Conservation (phyloP, 73 alveolate species). For the Paraurostyla sp. region DNA sequence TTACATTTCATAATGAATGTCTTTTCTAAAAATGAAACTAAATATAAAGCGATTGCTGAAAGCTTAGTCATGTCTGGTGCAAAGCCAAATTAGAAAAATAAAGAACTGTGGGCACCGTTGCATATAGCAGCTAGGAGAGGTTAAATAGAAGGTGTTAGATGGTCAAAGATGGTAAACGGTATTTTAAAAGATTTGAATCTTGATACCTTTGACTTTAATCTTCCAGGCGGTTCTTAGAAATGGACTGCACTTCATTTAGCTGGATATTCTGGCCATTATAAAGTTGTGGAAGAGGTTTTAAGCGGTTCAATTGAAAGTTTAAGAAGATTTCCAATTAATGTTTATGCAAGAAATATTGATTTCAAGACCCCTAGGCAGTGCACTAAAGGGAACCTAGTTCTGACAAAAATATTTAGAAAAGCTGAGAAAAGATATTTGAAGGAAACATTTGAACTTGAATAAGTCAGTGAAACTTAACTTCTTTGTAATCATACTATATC, state of each 20-base stretch:
- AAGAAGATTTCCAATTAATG: constrained; percentile 63
- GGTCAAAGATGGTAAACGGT: constrained; percentile 68
- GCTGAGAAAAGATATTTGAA: constrained; percentile 59
- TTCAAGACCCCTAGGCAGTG: constrained; percentile 88
- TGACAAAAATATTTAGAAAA: constrained; percentile 77
- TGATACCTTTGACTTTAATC: constrained; percentile 69
- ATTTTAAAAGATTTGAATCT: constrained; percentile 19
- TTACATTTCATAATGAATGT: constrained; percentile 80
- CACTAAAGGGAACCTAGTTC: constrained; percentile 81
- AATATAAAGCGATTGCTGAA: constrained; percentile 61
- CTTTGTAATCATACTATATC: not conserved
- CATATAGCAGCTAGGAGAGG: constrained; percentile 82
- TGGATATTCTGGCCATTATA: constrained; percentile 72
- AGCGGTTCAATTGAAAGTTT: constrained; percentile 37
- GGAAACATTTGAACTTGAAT: constrained; percentile 29
- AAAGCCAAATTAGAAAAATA: constrained; percentile 68
- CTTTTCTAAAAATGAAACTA: constrained; percentile 69
- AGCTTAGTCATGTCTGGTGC: constrained; percentile 64
- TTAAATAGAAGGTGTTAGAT: constrained; percentile 63
- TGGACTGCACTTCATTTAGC: constrained; percentile 81
- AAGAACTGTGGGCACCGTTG: constrained; percentile 80
- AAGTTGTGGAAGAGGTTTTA: constrained; percentile 66
- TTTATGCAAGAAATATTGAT: constrained; percentile 84
- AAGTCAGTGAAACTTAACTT: not conserved
- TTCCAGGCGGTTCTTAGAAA: constrained; percentile 73